Percentiles rank a stretch among this genome's conserved stretches.
These are phyloP conservation scores for Aspergillus sp. DNA, from an alignment of 2,329 filamentous ascomycete species.

Conservation along the genomic window DNA sequence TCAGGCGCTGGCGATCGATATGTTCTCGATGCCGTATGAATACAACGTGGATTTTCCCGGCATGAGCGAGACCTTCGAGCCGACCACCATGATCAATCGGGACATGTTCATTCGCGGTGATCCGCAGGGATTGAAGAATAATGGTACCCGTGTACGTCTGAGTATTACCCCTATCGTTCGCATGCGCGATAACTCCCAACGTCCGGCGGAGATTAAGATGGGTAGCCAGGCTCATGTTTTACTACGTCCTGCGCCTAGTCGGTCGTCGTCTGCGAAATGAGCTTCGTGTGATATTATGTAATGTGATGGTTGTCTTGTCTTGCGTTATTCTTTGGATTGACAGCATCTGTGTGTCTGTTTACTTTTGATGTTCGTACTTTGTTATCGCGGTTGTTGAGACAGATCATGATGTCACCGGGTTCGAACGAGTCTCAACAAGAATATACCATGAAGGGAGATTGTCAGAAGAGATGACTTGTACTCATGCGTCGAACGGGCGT, in stretches of 20 bases:
- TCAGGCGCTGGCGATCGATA: conserved; percentile 23
- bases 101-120: conserved; percentile 17
- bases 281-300: too few species aligned
- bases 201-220: conserved; percentile 7
- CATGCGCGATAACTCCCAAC: conserved; percentile 18
- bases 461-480: too few species aligned
- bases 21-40: conserved; percentile 27
- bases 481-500: too few species aligned
- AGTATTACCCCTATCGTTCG: conserved; percentile 22
- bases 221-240: conserved; percentile 21
- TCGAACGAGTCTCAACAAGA: too few species aligned
- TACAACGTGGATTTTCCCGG: conserved; percentile 26
- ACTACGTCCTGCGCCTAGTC: conserved; percentile 8
- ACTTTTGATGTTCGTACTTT: too few species aligned
- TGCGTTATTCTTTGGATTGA: too few species aligned
- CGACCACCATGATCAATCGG: conserved; percentile 23
- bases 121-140: conserved; percentile 10
- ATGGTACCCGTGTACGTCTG: conserved; percentile 18
- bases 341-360: too few species aligned
- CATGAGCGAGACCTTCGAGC: conserved; percentile 22
- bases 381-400: too few species aligned
- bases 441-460: too few species aligned
- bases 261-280: background rate
- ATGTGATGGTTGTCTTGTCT: too few species aligned
- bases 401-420: too few species aligned